Base-by-base conservation (phyloP, 768 basidiomycete genomes). In the Sarcodon sp. region DNA sequence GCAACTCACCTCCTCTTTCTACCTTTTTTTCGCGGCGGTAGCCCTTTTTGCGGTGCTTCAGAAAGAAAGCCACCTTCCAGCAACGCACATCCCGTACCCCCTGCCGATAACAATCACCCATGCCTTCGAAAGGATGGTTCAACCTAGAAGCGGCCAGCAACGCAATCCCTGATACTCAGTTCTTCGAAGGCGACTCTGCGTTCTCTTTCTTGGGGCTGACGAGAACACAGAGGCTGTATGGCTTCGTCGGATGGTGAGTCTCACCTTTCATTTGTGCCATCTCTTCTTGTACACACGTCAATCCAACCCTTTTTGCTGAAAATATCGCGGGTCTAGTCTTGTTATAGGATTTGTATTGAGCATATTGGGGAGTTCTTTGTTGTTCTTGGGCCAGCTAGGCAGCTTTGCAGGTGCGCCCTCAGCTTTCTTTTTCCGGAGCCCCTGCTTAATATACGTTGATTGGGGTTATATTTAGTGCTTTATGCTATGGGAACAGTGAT, bases 111-210 rank as follows among this genome's bases (percentile, higher is more conserved):
- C 27, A 18, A 32, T 43, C 33, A 47, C 45, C 18, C 33, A 77
- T 76, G 69, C 66, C 76, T 44, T 72, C 69, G 27, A 85, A 81
- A 68, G 87, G 87, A 56, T 91, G 87, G 87, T 75, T 89, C 61
- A 90, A 91, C 59, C 78, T 91, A 57, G 87, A 89, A 56, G 57
- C 81, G 4, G 83, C 75, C 12, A 69, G 68, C 8, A 69, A 67
- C 47, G 63, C 71, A 44, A 73, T 87, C 35, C 82, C 87, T 6
- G 87, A 90, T 57, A 81, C 76, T 35, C 80, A 83, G 53, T 83
- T 85, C 66, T 90, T 90, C 52, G 87, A 93, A 66, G 84, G 88
- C 27, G 87, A 91, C 57, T 84, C 89, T 10, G 89, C 91, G 6
- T 94, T 89, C 72, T 75, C 73, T 50, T 80, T 79, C 50, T 70